Conservation (phyloP, 2,329 filamentous ascomycete species). For the Pseudogymnoascus sp. region DNA sequence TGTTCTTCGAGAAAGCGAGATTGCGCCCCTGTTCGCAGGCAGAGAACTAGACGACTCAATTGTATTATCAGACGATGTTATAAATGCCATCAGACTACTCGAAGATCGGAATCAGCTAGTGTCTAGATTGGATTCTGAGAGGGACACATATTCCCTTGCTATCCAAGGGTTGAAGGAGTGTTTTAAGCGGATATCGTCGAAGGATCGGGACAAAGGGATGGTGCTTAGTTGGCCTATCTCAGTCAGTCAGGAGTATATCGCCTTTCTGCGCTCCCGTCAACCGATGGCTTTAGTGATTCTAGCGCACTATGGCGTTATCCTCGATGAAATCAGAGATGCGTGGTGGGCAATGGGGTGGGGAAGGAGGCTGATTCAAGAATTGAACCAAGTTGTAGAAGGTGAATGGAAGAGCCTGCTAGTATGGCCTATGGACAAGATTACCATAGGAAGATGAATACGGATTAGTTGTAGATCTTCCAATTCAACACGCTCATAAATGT, state of each 20-base stretch:
- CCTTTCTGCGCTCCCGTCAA: background rate
- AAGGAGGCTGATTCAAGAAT: conserved; percentile 11
- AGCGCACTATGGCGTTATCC: conserved; percentile 14
- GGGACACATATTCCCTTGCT: background rate
- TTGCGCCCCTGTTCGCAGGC: background rate
- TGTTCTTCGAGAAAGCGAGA: background rate
- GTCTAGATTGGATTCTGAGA: background rate
- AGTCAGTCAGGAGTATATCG: conserved; percentile 11
- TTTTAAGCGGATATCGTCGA: background rate
- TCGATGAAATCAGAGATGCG: conserved; percentile 11
- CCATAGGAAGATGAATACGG: background rate
- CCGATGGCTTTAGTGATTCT: conserved; percentile 13
- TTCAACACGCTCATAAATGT: too few relatives aligned
- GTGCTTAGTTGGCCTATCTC: conserved; percentile 12
- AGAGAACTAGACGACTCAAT: background rate
- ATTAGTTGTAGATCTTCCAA: background rate
- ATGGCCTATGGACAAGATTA: background rate
- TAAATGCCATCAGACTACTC: background rate
- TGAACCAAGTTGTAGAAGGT: background rate
- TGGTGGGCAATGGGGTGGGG: conserved; percentile 16
- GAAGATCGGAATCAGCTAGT: background rate
- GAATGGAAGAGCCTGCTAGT: background rate
- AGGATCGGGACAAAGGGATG: background rate
- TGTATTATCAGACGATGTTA: background rate
- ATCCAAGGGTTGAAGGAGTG: background rate